These are phyloP conservation scores for Pleomassaria siparia DNA, from an alignment of 2,329 filamentous ascomycete genomes.

Conservation along the genomic window DNA sequence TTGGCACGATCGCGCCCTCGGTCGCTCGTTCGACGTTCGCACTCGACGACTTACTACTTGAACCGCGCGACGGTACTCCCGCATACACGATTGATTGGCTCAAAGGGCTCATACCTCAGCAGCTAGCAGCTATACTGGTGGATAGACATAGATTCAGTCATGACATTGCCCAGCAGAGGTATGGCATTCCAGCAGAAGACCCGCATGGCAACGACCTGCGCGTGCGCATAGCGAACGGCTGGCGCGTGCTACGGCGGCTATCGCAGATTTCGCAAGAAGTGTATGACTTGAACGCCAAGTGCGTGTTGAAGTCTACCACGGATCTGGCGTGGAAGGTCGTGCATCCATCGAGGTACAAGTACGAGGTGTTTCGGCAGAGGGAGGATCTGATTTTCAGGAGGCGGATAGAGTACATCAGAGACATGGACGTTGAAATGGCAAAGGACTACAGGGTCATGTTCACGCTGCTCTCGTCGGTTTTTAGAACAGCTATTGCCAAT, in stretches of 20 bases:
- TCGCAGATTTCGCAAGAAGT: conserved; percentile 27
- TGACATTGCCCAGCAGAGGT: conserved; percentile 17
- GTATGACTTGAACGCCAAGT: conserved; percentile 11
- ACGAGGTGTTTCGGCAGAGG: conserved; percentile 16
- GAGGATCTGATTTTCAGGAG: conserved; percentile 23
- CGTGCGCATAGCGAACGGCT: conserved; percentile 30
- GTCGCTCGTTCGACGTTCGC: conserved; percentile 32
- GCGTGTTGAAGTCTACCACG: conserved; percentile 12
- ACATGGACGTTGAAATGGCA: conserved; percentile 18
- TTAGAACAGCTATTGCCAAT: conserved; percentile 28
- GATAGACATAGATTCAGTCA: conserved; percentile 30
- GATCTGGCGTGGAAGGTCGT: conserved; percentile 16
- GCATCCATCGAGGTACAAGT: conserved; percentile 18
- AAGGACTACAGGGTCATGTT: conserved; percentile 36
- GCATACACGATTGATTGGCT: conserved; percentile 24
- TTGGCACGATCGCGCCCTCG: conserved; percentile 28
- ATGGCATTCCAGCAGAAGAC: conserved; percentile 35
- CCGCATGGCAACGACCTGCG: conserved; percentile 30
- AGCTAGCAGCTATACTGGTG: conserved; percentile 32
- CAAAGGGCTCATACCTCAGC: conserved; percentile 27
- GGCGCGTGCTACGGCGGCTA: conserved; percentile 26
- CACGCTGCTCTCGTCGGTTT: conserved; percentile 30
- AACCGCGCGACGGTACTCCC: conserved; percentile 8
- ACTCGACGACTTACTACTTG: conserved; percentile 17
- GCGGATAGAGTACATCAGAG: conserved; percentile 24